Conservation (phyloP, 2,329 filamentous ascomycete species). For the Gnomoniopsis smithogilvyi region DNA sequence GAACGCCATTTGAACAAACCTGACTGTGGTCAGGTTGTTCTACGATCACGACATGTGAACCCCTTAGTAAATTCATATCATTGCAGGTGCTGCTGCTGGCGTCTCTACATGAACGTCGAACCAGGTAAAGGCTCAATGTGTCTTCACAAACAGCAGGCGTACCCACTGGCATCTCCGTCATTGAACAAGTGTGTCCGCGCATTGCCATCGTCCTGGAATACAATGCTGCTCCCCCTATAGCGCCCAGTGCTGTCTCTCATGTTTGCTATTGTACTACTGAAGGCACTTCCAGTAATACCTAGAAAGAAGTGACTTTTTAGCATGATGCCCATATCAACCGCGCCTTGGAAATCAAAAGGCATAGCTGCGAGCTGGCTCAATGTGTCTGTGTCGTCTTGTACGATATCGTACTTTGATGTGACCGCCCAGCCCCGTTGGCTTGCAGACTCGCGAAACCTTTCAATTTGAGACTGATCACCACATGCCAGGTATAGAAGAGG, state of each 20-base stretch:
- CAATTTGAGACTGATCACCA: constrained; percentile 30
- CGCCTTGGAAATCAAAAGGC: constrained; percentile 29
- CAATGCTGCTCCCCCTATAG: constrained; percentile 26
- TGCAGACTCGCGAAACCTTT: constrained; percentile 27
- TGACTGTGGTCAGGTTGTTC: no score
- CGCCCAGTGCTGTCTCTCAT: constrained; percentile 26
- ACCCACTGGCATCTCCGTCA: constrained; percentile 24
- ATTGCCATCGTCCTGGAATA: constrained; percentile 22
- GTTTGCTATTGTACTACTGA: constrained; percentile 25
- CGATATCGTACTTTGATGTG: constrained; percentile 31
- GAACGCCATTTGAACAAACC: no score
- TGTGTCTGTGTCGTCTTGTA: constrained; percentile 19
- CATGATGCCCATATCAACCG: constrained; percentile 29
- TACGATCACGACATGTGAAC: no score
- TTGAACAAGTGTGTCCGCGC: constrained; percentile 28
- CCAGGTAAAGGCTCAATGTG: no score
- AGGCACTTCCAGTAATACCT: constrained; percentile 28
- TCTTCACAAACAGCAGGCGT: constrained; percentile 27
- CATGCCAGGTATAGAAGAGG: constrained; percentile 33
- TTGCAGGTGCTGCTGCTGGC: no score
- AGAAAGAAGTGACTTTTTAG: constrained; percentile 26
- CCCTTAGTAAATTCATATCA: no score
- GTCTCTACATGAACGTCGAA: no score
- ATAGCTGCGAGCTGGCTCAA: constrained; percentile 22
- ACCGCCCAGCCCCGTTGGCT: constrained; percentile 30